A percentile compares a stretch with the other conserved stretches of the same genome.
Conservation (phyloP, 768 basidiomycete species). For the Rubroboletus pulcherrimus region DNA sequence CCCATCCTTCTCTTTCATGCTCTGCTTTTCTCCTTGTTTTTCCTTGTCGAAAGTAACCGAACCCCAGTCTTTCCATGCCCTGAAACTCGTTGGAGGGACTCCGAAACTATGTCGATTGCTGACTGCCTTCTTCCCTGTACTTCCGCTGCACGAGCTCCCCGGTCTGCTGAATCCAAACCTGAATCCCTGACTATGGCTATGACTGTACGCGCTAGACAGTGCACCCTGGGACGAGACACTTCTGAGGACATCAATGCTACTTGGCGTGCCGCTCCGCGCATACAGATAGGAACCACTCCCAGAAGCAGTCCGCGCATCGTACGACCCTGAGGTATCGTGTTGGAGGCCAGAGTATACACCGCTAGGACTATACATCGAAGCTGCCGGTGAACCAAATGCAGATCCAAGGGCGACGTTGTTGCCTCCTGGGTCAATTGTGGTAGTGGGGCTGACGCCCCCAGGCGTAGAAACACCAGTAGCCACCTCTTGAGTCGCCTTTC, state of each 20-base stretch:
- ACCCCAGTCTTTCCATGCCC: constrained; percentile 22
- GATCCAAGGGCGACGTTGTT: constrained; percentile 23
- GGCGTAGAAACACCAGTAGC: neutral
- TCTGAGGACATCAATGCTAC: constrained; percentile 24
- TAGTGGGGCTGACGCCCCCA: constrained; percentile 7
- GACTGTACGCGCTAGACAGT: constrained; percentile 20
- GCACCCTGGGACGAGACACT: constrained; percentile 33
- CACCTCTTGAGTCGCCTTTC: constrained; percentile 10
- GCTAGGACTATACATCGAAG: constrained; percentile 21
- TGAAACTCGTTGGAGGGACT: constrained; percentile 29
- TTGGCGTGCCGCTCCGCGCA: constrained; percentile 24
- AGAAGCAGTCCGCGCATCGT: constrained; percentile 17
- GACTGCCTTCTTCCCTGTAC: constrained; percentile 12
- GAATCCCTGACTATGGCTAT: constrained; percentile 18
- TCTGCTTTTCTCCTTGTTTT: constrained; percentile 13
- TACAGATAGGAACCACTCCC: constrained; percentile 24
- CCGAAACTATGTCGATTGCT: constrained; percentile 15
- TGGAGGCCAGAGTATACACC: constrained; percentile 5
- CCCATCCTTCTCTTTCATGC: constrained; percentile 12
- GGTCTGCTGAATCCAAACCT: constrained; percentile 16
- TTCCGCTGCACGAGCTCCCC: constrained; percentile 20
- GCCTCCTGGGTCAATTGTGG: constrained; percentile 6
- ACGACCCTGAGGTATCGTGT: constrained; percentile 19
- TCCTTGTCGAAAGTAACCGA: constrained; percentile 17
- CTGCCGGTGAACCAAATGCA: constrained; percentile 27